These are phyloP conservation scores for Monilinia fructigena DNA, from an alignment of 2,329 filamentous ascomycete species.

Conservation along the genomic window DNA sequence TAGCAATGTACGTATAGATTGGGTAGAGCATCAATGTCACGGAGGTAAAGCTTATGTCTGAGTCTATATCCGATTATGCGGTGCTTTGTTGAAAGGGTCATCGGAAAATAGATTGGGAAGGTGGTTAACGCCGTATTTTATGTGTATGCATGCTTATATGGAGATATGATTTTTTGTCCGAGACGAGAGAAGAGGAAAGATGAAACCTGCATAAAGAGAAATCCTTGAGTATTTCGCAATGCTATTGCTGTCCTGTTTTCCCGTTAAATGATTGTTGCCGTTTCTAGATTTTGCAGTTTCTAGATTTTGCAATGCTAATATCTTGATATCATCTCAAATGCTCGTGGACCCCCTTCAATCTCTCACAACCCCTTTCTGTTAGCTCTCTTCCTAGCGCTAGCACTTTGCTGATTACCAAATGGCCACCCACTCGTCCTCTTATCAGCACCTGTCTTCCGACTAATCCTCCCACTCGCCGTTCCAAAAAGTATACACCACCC, in stretches of 20 bases:
- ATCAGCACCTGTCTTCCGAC: conserved; percentile 62
- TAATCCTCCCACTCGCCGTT: conserved; percentile 55
- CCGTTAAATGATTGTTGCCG: background rate
- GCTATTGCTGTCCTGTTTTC: background rate
- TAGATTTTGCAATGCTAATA: background rate
- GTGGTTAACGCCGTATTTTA: background rate
- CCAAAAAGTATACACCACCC: conserved; percentile 55
- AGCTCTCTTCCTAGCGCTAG: conserved; percentile 35
- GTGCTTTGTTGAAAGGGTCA: background rate
- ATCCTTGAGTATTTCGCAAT: background rate
- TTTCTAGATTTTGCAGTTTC: background rate
- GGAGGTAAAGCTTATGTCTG: background rate
- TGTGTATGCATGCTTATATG: background rate
- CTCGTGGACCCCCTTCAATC: background rate
- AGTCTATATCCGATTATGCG: background rate
- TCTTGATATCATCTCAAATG: background rate
- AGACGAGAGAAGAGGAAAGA: too few species aligned
- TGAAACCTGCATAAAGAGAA: too few species aligned
- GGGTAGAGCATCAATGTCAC: background rate
- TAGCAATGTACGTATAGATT: too few species aligned
- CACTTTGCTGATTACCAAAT: conserved; percentile 56
- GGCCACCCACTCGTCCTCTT: conserved; percentile 66
- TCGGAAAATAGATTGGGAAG: background rate
- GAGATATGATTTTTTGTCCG: background rate
- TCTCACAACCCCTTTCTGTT: conserved; percentile 17